A percentile compares a stretch with the other conserved stretches of the same genome.
phyloP scores from a whole-genome alignment of 1,139 yeast species.

The Maudiozyma humilis region DNA sequence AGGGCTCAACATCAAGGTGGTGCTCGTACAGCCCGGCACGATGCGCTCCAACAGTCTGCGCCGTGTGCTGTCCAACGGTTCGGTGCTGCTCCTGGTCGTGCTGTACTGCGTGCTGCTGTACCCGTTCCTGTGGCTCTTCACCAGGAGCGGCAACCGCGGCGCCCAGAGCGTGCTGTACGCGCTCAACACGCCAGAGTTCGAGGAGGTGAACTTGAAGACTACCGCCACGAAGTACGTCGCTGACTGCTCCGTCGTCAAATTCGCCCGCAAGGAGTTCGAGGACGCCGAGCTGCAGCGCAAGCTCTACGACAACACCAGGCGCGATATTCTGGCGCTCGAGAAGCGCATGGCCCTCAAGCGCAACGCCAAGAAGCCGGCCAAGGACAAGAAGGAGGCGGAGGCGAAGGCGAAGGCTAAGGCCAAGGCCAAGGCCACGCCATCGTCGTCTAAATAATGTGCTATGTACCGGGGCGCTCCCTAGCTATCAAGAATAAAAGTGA shows the following conservation, averaged over 20 bases:
- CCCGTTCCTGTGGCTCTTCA: slow-evolving; percentile 75
- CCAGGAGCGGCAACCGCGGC: slow-evolving; percentile 70
- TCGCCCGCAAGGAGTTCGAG: slow-evolving; percentile 54
- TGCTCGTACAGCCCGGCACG: slow-evolving; percentile 82
- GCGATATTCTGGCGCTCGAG: slow-evolving; percentile 51
- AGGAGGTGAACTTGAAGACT: slow-evolving; percentile 31
- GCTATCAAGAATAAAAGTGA: no score
- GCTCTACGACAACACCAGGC: slow-evolving; percentile 56
- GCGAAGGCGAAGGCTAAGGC: neutral
- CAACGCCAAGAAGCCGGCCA: slow-evolving; percentile 34
- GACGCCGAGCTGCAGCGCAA: slow-evolving; percentile 55
- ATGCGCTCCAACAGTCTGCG: slow-evolving; percentile 84
- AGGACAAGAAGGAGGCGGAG: neutral
- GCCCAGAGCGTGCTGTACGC: slow-evolving; percentile 72
- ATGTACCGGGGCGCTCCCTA: neutral
- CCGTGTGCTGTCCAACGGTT: slow-evolving; percentile 69
- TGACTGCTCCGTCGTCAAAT: slow-evolving; percentile 56
- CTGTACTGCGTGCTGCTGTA: slow-evolving; percentile 53
- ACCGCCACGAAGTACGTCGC: slow-evolving; percentile 64
- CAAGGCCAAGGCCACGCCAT: neutral
- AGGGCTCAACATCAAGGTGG: slow-evolving; percentile 66
- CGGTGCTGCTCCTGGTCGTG: slow-evolving; percentile 56
- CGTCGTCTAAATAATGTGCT: neutral
- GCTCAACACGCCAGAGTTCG: slow-evolving; percentile 61
- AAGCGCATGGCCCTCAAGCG: slow-evolving; percentile 61